A percentile compares a stretch with the other conserved stretches of the same genome.
Conservation (phyloP, 2,329 filamentous ascomycete species). For the Verticillium zaregamsianum region DNA sequence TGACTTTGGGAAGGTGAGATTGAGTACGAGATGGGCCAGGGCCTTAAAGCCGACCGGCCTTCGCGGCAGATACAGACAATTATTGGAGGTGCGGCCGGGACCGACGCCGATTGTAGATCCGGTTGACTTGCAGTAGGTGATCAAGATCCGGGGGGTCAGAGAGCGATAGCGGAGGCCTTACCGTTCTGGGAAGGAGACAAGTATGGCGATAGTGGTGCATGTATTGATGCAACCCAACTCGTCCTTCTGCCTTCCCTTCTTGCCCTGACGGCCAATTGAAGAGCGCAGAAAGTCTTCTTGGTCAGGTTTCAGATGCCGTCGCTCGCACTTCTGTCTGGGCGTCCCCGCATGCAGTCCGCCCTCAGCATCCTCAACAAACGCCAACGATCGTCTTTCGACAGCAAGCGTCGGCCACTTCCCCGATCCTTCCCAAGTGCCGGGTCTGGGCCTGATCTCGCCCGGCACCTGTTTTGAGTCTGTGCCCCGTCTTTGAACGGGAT, state of each 20-base stretch:
- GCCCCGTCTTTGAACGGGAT: background rate
- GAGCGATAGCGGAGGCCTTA: background rate
- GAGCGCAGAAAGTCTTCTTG: background rate
- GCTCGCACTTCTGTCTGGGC: background rate
- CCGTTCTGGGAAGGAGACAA: background rate
- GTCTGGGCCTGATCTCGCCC: background rate
- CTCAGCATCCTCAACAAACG: background rate
- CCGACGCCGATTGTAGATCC: background rate
- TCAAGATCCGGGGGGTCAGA: background rate
- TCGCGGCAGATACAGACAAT: background rate
- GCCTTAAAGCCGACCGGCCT: background rate
- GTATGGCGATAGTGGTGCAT: background rate
- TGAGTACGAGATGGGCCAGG: background rate
- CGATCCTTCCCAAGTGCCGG: background rate
- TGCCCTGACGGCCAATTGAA: background rate
- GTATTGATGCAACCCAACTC: background rate
- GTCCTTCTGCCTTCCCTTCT: background rate
- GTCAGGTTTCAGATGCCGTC: background rate
- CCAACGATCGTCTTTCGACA: background rate
- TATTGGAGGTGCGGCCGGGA: background rate
- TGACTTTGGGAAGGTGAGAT: background rate
- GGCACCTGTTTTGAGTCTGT: background rate
- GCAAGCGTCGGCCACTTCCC: background rate
- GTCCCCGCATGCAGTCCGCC: background rate
- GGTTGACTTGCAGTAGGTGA: background rate